Evolutionary conservation across 139 green algal species (phyloP), one percentile per base, ranked within the genome.

Genomic region (Tetraselmis striata): DNA sequence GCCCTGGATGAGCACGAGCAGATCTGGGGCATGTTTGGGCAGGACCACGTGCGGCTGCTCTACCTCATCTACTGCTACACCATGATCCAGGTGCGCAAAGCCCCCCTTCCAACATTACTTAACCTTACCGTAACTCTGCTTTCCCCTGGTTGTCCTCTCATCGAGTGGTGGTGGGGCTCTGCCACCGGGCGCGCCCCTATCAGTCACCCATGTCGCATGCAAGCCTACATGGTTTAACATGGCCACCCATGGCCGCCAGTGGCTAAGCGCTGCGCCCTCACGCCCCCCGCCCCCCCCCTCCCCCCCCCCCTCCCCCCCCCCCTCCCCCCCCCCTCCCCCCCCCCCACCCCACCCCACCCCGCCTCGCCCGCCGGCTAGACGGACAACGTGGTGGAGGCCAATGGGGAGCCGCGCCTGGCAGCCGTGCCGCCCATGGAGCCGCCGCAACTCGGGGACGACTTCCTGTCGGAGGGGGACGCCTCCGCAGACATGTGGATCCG

Each of bases 21-120:
- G 45, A 67, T 67, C 18, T 67, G 45, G 45, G 45, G 18, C 45
- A 18, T 67, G 45, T 67, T 67, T 18, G 45, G 45, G 11, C 45
- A 67, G 45, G 45, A 81, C 32, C 82, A 85, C 82, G 18, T 85
- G 27, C 81, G 81, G 45, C 59, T 85, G n/a, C 30, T 85, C 11
- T 85, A 85, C 77, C 59, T 85, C 28, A 81, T 85, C n/a, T 76
- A 23, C 77, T 78, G 77, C 27, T 85, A 85, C 82, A 81, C 45
- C 5, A 67, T 67, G 45, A 67, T 67, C 18, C 5, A 5, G 45
- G 45, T 67, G 45, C 45, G 45, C 45, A 25, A 18, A 25, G 45
- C 45, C n/a, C n/a, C n/a, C n/a, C n/a, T n/a, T n/a, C n/a, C n/a
- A n/a, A n/a, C n/a, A n/a, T n/a, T n/a, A n/a, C n/a, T n/a, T n/a